These are phyloP conservation scores for Neopestalotiopsis clavispora DNA, from an alignment of 2,329 filamentous ascomycete species.

Conservation along the genomic window DNA sequence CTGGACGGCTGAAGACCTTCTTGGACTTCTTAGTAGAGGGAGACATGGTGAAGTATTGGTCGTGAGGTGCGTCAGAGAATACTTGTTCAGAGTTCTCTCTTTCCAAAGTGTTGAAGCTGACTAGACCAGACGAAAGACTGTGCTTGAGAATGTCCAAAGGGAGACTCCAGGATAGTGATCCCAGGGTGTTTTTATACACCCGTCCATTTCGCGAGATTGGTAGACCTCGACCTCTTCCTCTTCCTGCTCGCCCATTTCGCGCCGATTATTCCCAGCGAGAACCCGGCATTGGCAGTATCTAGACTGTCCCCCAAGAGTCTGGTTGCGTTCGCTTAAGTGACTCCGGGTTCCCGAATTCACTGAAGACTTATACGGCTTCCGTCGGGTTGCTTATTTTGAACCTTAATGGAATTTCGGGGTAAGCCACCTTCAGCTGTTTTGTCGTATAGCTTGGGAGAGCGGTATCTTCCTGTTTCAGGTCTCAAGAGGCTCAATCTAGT, in stretches of 20 bases:
- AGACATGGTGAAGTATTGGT: background rate
- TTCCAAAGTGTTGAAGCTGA: background rate
- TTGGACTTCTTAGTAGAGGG: background rate
- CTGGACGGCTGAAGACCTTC: slow-evolving; percentile 30
- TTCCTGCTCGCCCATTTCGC: background rate
- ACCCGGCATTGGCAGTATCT: background rate
- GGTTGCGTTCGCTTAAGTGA: background rate
- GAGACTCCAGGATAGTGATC: background rate
- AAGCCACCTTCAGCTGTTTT: background rate
- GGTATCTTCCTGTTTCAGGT: background rate
- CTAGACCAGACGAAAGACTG: background rate
- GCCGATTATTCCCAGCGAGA: background rate
- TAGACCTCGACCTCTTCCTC: background rate
- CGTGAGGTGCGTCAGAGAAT: background rate
- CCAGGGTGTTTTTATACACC: background rate
- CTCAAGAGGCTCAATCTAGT: background rate
- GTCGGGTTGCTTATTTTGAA: background rate
- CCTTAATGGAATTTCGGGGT: background rate
- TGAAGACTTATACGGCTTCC: background rate
- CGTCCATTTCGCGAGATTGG: background rate
- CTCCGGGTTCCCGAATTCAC: background rate
- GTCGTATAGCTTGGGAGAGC: background rate
- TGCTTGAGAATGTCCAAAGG: background rate
- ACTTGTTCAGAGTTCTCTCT: too few species aligned
- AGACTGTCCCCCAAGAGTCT: background rate